phyloP scores from a whole-genome alignment of 2,329 filamentous ascomycete genomes.

The Paraphoma sp. region DNA sequence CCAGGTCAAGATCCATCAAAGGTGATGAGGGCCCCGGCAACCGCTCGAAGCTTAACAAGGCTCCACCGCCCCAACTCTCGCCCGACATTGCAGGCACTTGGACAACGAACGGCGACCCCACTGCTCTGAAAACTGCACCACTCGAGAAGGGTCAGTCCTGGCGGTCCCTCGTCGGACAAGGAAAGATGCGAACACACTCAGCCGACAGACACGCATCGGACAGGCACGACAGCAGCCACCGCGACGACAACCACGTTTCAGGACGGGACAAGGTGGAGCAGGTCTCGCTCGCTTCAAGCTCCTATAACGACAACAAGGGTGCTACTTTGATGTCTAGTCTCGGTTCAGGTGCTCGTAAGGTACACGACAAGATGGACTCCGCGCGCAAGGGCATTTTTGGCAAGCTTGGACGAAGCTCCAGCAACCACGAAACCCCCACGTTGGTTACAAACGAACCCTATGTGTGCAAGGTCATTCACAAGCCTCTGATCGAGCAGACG shows the following conservation, averaged over 20 bases:
- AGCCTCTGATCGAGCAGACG: conserved; percentile 86
- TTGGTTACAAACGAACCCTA: conserved; percentile 79
- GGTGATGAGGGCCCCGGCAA: conserved; percentile 45
- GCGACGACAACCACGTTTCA: conserved; percentile 35
- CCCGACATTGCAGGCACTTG: conserved; percentile 37
- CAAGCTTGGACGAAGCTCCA: conserved; percentile 74
- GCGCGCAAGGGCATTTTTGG: conserved; percentile 84
- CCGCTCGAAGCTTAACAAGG: conserved; percentile 42
- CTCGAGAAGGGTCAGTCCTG: conserved; percentile 71
- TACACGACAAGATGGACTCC: conserved; percentile 73
- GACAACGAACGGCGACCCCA: conserved; percentile 45
- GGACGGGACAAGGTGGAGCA: conserved; percentile 42
- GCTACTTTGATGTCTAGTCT: conserved; percentile 74
- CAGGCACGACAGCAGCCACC: conserved; percentile 54
- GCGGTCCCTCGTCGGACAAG: conserved; percentile 70
- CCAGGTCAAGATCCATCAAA: conserved; percentile 53
- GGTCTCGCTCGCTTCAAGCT: conserved; percentile 51
- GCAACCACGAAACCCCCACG: conserved; percentile 71
- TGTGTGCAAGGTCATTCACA: conserved; percentile 81
- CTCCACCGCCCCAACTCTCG: conserved; percentile 37
- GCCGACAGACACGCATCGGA: conserved; percentile 70
- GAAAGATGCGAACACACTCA: conserved; percentile 70
- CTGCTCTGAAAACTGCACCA: conserved; percentile 67
- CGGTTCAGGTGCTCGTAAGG: conserved; percentile 73
- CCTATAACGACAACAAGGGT: conserved; percentile 66